A percentile compares a stretch with the other conserved stretches of the same genome.
phyloP scores from a whole-genome alignment of 2,329 filamentous ascomycete species.

The Helicocarpus griseus region DNA sequence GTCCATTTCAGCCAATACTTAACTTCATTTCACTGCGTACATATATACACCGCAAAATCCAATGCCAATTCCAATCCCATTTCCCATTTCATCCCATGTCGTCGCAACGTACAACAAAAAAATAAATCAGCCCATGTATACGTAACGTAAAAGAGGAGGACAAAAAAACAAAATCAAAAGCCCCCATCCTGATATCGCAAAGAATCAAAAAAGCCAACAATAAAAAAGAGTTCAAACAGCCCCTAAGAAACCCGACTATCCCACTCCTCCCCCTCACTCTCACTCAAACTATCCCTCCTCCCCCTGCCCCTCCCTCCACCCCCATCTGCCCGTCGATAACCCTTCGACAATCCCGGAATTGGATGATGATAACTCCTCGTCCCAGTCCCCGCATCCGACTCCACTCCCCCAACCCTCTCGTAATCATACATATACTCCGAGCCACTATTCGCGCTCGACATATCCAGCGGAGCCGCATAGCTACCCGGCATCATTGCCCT shows the following conservation, averaged over 20 bases:
- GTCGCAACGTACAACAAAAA: too few species aligned
- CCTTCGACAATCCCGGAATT: conserved; percentile 44
- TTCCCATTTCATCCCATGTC: too few species aligned
- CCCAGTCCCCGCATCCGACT: conserved; percentile 33
- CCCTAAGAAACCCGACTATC: conserved; percentile 17
- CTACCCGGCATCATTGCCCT: conserved; percentile 27
- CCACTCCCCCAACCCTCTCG: conserved; percentile 25
- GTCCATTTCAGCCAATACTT: too few species aligned
- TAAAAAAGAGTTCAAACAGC: neutral
- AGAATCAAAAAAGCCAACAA: neutral
- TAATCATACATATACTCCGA: conserved; percentile 35
- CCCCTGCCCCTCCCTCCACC: conserved; percentile 27
- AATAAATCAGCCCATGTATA: neutral
- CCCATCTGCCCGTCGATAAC: conserved; percentile 30
- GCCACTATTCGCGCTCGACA: conserved; percentile 25
- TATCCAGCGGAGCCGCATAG: conserved; percentile 36
- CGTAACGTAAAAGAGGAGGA: neutral
- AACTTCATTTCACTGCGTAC: too few species aligned
- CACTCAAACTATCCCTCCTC: conserved; percentile 45
- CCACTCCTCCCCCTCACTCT: conserved; percentile 37
- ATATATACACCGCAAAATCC: too few species aligned
- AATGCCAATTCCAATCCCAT: too few species aligned
- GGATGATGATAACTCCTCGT: conserved; percentile 49
- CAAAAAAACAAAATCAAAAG: conserved; percentile 2
- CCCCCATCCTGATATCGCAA: too few species aligned